phyloP scores from a whole-genome alignment of 208 protist genomes.

The Trypanosoma boissoni region DNA sequence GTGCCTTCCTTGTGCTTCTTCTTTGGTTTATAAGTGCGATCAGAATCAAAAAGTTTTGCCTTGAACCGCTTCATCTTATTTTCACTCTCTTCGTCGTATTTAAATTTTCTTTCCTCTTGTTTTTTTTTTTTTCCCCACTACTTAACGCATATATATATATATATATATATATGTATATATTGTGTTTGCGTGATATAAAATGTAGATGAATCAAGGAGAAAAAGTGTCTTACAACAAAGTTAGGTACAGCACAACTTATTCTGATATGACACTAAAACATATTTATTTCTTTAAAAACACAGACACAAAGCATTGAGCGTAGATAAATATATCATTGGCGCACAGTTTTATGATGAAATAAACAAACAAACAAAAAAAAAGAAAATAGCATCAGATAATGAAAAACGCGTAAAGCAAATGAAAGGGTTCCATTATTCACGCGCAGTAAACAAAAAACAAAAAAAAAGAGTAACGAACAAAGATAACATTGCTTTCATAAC shows the following conservation, averaged over 20 bases:
- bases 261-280: too few species aligned
- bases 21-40: slow-evolving; percentile 95
- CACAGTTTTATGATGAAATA: too few species aligned
- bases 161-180: slow-evolving; percentile 1
- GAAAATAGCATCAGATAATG: slow-evolving; percentile 5
- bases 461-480: slow-evolving; percentile 15
- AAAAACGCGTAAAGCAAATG: slow-evolving; percentile 2
- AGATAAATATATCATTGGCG: too few species aligned
- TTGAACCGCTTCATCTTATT: slow-evolving; percentile 59
- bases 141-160: too few species aligned
- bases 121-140: neutral
- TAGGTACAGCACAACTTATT: too few species aligned
- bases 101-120: neutral
- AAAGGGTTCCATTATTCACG: neutral
- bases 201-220: neutral
- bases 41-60: slow-evolving; percentile 86
- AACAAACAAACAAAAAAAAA: too few species aligned
- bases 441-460: slow-evolving; percentile 17
- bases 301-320: too few species aligned
- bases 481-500: neutral
- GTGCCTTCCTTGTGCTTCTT: slow-evolving; percentile 95
- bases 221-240: too few species aligned
- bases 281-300: too few species aligned
- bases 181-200: too few species aligned
- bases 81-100: neutral